Conservation (phyloP, 495 filamentous ascomycete genomes). For the Ramalina intermedia region DNA sequence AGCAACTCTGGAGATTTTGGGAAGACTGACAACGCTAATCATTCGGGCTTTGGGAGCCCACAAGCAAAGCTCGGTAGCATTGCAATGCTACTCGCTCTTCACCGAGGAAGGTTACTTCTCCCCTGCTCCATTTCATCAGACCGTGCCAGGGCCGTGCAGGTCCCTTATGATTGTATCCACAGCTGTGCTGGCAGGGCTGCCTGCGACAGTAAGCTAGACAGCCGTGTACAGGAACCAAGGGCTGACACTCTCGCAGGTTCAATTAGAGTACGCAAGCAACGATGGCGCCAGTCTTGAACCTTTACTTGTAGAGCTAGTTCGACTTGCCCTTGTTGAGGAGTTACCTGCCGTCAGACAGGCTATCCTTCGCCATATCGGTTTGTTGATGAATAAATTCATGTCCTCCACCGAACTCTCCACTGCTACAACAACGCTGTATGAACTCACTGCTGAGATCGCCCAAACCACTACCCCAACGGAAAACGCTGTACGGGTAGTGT, state of each 20-base stretch:
- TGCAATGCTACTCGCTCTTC: slow-evolving; percentile 46
- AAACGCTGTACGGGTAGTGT: slow-evolving; percentile 23
- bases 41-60: slow-evolving; percentile 36
- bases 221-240: slow-evolving; percentile 1
- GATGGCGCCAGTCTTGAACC: slow-evolving; percentile 17
- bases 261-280: slow-evolving; percentile 19
- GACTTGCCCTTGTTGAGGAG: slow-evolving; percentile 20
- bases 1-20: slow-evolving; percentile 44
- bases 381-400: slow-evolving; percentile 54
- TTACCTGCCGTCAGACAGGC: slow-evolving; percentile 33
- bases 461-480: slow-evolving; percentile 8
- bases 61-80: slow-evolving; percentile 39
- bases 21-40: slow-evolving; percentile 48
- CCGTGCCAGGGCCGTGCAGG: slow-evolving; percentile 22
- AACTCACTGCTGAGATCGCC: slow-evolving; percentile 9
- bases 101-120: slow-evolving; percentile 20
- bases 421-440: slow-evolving; percentile 22
- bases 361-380: slow-evolving; percentile 43
- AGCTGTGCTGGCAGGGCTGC: slow-evolving; percentile 43
- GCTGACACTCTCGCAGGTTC: slow-evolving; percentile 7
- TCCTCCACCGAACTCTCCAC: slow-evolving; percentile 29
- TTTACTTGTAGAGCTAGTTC: slow-evolving; percentile 29
- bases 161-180: slow-evolving; percentile 46
- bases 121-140: slow-evolving; percentile 27
- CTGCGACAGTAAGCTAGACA: slow-evolving; percentile 23